Evolutionary conservation across 164 flowering plant genomes (phyloP).

Genomic region (Sedum album): DNA sequence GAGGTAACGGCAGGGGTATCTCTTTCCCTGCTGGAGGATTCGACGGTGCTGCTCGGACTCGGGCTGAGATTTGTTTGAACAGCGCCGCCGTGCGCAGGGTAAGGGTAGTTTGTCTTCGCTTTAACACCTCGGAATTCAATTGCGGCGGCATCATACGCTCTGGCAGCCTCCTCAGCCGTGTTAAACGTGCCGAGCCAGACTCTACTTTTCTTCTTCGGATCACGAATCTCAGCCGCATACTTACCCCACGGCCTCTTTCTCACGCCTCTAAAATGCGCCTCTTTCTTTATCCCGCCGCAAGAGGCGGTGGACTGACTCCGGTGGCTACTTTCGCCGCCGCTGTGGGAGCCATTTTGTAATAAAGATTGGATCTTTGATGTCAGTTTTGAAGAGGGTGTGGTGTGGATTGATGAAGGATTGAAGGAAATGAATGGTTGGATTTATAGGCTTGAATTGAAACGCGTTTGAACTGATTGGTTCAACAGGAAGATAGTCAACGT

Average conservation of each 20-base stretch:
- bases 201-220: conserved; percentile 40
- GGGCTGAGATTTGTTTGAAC: conserved; percentile 24
- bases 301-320: neutral
- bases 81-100: conserved; percentile 14
- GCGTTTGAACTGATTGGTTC: conserved; percentile 7
- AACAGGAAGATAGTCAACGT: conserved; percentile 22
- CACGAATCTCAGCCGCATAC: conserved; percentile 54
- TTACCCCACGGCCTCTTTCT: conserved; percentile 54
- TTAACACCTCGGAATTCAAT: conserved; percentile 42
- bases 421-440: conserved; percentile 1
- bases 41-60: conserved; percentile 49
- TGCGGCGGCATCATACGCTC: conserved; percentile 50
- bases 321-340: conserved; percentile 11
- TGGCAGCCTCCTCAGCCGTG: conserved; percentile 45
- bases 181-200: conserved; percentile 55
- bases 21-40: conserved; percentile 34
- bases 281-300: conserved; percentile 15
- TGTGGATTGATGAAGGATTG: conserved; percentile 5
- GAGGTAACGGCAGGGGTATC: neutral
- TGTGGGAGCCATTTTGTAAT: conserved; percentile 23
- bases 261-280: conserved; percentile 42
- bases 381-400: neutral
- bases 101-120: conserved; percentile 47
- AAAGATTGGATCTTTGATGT: neutral
- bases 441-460: conserved; percentile 6